phyloP scores from a whole-genome alignment of 148 eudicot genomes.

The Nyssa sinensis region DNA sequence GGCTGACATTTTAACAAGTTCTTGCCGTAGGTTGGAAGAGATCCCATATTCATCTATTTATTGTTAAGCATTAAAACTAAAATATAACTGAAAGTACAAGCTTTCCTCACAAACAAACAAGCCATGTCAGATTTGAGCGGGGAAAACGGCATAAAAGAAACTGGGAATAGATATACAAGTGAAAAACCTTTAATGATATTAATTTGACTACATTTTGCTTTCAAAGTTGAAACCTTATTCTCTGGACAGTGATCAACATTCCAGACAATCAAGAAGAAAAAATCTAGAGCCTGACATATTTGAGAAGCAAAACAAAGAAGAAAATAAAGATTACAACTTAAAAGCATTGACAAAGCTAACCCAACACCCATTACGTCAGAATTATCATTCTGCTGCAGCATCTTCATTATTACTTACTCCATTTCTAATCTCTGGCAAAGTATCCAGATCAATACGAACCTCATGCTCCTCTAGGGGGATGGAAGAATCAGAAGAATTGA shows the following conservation, averaged over 20 bases:
- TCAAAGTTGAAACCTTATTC: conserved; percentile 8
- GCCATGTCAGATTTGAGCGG: background rate
- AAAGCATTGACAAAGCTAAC: conserved; percentile 4
- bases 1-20: too few species aligned
- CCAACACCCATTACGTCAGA: background rate
- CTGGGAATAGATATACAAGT: background rate
- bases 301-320: background rate
- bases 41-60: too few species aligned
- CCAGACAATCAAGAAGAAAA: conserved; percentile 3
- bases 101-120: background rate
- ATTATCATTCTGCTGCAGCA: conserved; percentile 43
- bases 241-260: conserved; percentile 12
- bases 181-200: background rate
- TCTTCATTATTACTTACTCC: conserved; percentile 44
- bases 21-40: too few species aligned
- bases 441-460: conserved; percentile 36
- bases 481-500: conserved; percentile 41
- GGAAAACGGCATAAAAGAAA: background rate
- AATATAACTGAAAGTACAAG: too few species aligned
- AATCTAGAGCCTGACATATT: conserved; percentile 4
- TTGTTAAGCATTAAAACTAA: background rate
- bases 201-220: conserved; percentile 11
- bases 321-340: conserved; percentile 11
- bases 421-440: conserved; percentile 48
- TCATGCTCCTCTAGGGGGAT: conserved; percentile 41